A percentile compares a stretch with the other conserved stretches of the same genome.
Evolutionary conservation across 2,329 filamentous ascomycete species (phyloP).

Genomic region (Knoxdaviesia proteae): DNA sequence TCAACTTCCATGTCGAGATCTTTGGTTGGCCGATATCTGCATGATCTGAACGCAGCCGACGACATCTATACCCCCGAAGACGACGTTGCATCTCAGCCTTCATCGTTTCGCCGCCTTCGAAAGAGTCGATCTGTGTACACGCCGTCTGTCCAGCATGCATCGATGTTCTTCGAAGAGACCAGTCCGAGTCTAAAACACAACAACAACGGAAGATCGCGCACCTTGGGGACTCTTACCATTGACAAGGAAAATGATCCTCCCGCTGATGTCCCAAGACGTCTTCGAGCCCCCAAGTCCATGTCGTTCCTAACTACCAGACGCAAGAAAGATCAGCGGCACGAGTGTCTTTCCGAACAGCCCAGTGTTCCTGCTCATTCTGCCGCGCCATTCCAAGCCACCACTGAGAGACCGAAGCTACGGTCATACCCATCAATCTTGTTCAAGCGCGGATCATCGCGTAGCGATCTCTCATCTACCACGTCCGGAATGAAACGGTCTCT

Average conservation of each 20-base stretch:
- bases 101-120: conserved; percentile 27
- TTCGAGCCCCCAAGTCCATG: conserved; percentile 33
- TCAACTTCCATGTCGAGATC: no score
- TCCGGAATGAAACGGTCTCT: conserved; percentile 26
- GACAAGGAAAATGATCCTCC: conserved; percentile 2
- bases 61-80: conserved; percentile 26
- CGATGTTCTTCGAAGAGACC: neutral
- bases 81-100: conserved; percentile 23
- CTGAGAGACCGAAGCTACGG: conserved; percentile 10
- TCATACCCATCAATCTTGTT: conserved; percentile 23
- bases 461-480: conserved; percentile 13
- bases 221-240: neutral
- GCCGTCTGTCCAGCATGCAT: conserved; percentile 8
- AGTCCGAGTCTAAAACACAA: neutral
- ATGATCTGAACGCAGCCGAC: conserved; percentile 15
- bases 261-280: neutral
- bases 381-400: neutral
- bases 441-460: neutral
- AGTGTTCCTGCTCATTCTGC: no score
- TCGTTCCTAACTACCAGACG: conserved; percentile 19
- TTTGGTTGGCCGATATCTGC: conserved; percentile 10
- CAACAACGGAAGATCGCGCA: neutral
- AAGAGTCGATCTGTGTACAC: conserved; percentile 35
- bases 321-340: neutral
- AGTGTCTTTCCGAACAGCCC: neutral